Base-by-base conservation (phyloP, 2,329 filamentous ascomycete species). In the Dothideomycetes sp. region DNA sequence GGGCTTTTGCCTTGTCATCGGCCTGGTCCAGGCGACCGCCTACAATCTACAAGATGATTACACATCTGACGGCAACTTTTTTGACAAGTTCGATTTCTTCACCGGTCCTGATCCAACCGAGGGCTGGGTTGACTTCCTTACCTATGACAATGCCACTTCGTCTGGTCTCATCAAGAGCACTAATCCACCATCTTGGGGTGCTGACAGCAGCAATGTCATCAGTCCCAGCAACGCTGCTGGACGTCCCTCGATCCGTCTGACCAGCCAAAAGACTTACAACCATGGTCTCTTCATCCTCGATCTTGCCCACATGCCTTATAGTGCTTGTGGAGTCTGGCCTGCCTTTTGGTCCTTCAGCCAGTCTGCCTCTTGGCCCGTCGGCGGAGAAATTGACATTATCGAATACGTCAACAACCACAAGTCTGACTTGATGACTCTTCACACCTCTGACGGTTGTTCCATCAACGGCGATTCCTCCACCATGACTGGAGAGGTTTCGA, bases 81-180 rank as follows among this genome's bases (percentile, higher is more conserved):
- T 73, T 52, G 59, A 66, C 47, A 60, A 65, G 48, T 74, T 75
- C 51, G 49, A 56, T 19, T 75, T 75, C 56, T 73, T 60, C 48
- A 69, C 65, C 8, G 61, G 44, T 9, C 14, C 49, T 4, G 85
- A 91, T 53, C 84, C 84, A 0, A 91, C 84, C 2, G 51, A 78
- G 45, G 85, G 84, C 27, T 85, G 77, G 50, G 84, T 91, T 50
- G 63, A 74, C 45, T 93, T 87, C 52, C 69, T 78, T 39, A 64
- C 73, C 47, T 65, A 70, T 37, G 43, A 56, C 15, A 71, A 69
- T 1, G 83, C 84, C 40, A 19, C 38, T 9, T 39, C 37, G 17
- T 43, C 41, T 15, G 42, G 45, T 11, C 44, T 56, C 30, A 53
- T 58, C 34, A 37, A 36, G 27, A 38, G 34, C 34, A 33, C 34